Evolutionary conservation across 208 protist species (phyloP), one percentile per base, ranked within the genome.

Genomic region (Leishmania guyanensis): DNA sequence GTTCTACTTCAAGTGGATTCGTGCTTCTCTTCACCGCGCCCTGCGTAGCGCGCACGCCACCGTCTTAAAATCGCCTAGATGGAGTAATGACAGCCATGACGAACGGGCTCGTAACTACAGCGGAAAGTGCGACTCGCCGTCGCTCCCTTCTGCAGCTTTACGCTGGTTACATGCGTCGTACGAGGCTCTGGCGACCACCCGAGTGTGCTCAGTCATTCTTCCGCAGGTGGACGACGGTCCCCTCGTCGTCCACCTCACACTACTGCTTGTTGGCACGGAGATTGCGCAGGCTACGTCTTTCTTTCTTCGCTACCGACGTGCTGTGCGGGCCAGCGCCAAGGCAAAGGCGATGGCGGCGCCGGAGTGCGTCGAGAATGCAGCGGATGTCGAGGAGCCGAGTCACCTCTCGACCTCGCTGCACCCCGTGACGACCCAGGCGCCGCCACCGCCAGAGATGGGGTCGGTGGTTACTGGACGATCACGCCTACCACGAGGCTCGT

Each of bases 241-340:
- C 1, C 69, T 89, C 22, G 82, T 89, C 43, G 1, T 86, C 3
- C 86, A 86, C 71, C 3, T 86, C n/a, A 74, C 78, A 14, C 36
- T 78, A n/a, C 9, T 89, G 1, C 56, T 89, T 3, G 9, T 81
- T 12, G 29, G 65, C 8, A 29, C 78, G 39, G 83, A 89, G 68
- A 73, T 51, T 16, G 22, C 54, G 5, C 78, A 86, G 50, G 74
- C 76, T 1, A 64, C 79, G 4, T 84, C 82, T 3, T 76, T 86
- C 20, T 81, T 78, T 64, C 9, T 86, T 3, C 82, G 82, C 36
- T 76, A 82, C 62, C 77, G 78, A 8, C 56, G 50, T 8, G 82
- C 82, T 5, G 6, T 79, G 64, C 72, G 39, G 64, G 66, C 74
- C 54, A 71, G 72, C 4, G 54, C 65, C 6, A 75, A 64, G 74